These are phyloP conservation scores for Colletotrichum trifolii DNA, from an alignment of 2,329 filamentous ascomycete species.

Conservation along the genomic window DNA sequence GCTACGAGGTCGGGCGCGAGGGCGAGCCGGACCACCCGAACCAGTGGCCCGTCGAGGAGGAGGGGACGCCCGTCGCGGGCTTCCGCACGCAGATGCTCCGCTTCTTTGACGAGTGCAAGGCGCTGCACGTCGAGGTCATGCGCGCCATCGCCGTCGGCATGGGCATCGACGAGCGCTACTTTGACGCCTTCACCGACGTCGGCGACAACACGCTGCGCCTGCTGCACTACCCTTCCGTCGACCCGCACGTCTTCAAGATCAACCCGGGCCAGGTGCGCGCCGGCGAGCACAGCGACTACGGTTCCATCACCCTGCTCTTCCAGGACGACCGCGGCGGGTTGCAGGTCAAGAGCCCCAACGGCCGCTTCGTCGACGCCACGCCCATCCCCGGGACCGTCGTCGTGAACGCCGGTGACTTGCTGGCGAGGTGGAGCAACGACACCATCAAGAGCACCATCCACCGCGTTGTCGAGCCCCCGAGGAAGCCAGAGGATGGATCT, in stretches of 20 bases:
- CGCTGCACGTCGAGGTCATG: slow-evolving; percentile 83
- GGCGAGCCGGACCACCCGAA: slow-evolving; percentile 73
- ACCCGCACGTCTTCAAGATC: slow-evolving; percentile 71
- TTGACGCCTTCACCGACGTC: slow-evolving; percentile 78
- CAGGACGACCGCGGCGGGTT: slow-evolving; percentile 67
- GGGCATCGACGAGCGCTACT: slow-evolving; percentile 77
- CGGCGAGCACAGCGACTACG: slow-evolving; percentile 79
- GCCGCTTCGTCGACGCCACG: slow-evolving; percentile 83
- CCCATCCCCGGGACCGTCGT: slow-evolving; percentile 86
- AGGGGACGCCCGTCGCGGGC: slow-evolving; percentile 58
- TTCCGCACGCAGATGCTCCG: slow-evolving; percentile 79
- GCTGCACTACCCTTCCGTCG: slow-evolving; percentile 80
- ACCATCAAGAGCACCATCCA: slow-evolving; percentile 91
- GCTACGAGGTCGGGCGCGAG: slow-evolving; percentile 72
- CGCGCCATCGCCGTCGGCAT: slow-evolving; percentile 85
- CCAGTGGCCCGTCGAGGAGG: slow-evolving; percentile 74
- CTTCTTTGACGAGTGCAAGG: slow-evolving; percentile 81
- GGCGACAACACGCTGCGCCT: slow-evolving; percentile 79
- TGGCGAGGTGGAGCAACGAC: slow-evolving; percentile 91
- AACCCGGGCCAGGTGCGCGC: slow-evolving; percentile 79
- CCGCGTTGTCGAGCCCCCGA: slow-evolving; percentile 87
- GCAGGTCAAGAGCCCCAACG: slow-evolving; percentile 75
- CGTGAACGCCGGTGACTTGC: slow-evolving; percentile 87
- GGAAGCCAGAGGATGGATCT: slow-evolving; percentile 60
- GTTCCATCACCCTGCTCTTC: slow-evolving; percentile 71